A percentile compares a stretch with the other conserved stretches of the same genome.
phyloP scores from a whole-genome alignment of 176 grass and related monocot genomes.

The Oropetium thomaeum region DNA sequence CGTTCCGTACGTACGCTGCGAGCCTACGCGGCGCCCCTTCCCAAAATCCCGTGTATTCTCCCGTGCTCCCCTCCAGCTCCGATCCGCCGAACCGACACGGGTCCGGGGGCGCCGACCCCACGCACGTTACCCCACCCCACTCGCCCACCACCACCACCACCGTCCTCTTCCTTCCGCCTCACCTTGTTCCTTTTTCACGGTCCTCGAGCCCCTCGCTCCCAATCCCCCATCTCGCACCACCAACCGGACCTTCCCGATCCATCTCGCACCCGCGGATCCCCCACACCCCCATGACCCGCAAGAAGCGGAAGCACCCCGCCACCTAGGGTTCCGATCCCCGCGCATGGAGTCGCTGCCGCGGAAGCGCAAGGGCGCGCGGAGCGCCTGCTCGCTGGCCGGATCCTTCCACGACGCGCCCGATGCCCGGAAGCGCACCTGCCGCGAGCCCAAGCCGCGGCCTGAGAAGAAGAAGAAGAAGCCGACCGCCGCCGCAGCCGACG shows the following conservation, averaged over 20 bases:
- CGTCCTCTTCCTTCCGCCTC: not conserved
- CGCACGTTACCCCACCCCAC: not conserved
- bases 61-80: slow-evolving; percentile 17
- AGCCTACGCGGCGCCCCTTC: not conserved
- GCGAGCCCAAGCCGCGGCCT: slow-evolving; percentile 42
- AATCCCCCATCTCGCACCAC: slow-evolving; percentile 27
- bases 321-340: slow-evolving; percentile 18
- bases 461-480: slow-evolving; percentile 31
- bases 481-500: not conserved
- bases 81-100: slow-evolving; percentile 32
- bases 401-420: slow-evolving; percentile 39
- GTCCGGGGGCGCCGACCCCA: slow-evolving; percentile 16
- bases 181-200: not conserved
- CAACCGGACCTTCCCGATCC: slow-evolving; percentile 25
- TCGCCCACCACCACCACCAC: slow-evolving; percentile 1
- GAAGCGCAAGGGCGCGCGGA: slow-evolving; percentile 69
- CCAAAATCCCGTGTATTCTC: not conserved
- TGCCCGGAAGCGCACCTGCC: slow-evolving; percentile 48
- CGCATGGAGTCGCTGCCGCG: slow-evolving; percentile 61
- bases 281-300: slow-evolving; percentile 42
- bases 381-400: slow-evolving; percentile 45
- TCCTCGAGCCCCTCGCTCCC: slow-evolving; percentile 40
- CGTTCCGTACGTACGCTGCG: slow-evolving; percentile 14
- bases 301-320: slow-evolving; percentile 30
- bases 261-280: not conserved